Base-by-base conservation (phyloP, 2,329 filamentous ascomycete genomes). In the Microcyclospora tardicrescens region DNA sequence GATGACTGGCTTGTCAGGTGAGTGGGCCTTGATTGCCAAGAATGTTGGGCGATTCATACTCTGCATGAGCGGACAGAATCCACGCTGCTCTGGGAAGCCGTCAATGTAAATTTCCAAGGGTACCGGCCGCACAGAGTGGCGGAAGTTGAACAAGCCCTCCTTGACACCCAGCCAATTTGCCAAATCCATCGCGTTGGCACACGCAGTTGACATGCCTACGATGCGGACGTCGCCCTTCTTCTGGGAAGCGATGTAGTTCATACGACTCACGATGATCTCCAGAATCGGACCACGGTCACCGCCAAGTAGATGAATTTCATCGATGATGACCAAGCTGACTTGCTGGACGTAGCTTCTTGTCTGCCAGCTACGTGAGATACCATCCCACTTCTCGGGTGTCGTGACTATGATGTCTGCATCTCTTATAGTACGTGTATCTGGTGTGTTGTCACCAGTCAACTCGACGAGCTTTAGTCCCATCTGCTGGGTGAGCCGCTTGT, bases 311-410 rank as follows among this genome's bases (percentile, higher is more conserved):
- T 98, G 91, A 41, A 98, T 98, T 64, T 98, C 91, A 54, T 98
- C 91, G 49, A 98, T 98, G 45, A 98, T 95, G 37, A 98, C 91
- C 12, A 98, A 67, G 43, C 86, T 89, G 43, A 98, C 91, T 61
- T 95, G 81, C 37, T 86, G 78, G 31, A 98, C 91, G 50, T 98
- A 98, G 43, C 84, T 83, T 75, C 91, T 81, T 5, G 89, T 96
- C 61, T 96, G 87, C 91, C 93, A 98, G 55, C 84, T 93, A 73
- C 91, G 83, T 52, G 85, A 94, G 50, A 98, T 96, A 74, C 93
- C 93, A 58, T 98, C 93, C 91, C 91, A 98, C 60, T 98, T 98
- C 64, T 98, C 91, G n/a, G 91, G 93, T 0, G 93, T 98, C 0
- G 91, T 98, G 53, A 98, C 86, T 52, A 98, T 98, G 45, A 98